Evolutionary conservation across 75 land plant genomes (phyloP), one percentile per base, ranked within the genome.

Genomic region (Pseudotsuga menziesii): DNA sequence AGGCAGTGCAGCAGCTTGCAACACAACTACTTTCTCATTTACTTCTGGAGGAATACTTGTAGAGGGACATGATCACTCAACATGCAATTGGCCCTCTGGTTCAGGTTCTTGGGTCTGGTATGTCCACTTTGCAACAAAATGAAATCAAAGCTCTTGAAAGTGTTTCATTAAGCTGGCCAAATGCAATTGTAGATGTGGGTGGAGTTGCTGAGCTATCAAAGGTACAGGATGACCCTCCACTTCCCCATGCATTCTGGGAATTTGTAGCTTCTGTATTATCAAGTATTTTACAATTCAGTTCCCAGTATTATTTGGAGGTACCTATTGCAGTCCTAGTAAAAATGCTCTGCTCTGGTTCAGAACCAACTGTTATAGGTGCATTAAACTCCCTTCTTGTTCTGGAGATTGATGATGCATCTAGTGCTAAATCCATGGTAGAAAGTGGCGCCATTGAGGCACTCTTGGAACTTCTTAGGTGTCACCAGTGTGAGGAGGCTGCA

Each of bases 401-500:
- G 75, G 99, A 96, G 80, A 87, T 89, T 82, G 97, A 96, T 80
- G 99, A 96, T 87, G 86, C 87, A 77, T 84, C 99, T 26, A 96
- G 94, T 82, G 94, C 99, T 54, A 97, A 89, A 85, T 87, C 90
- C 75, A 96, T 96, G 90, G 97, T 88, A 60, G 97, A 96, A 83
- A 84, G 87, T 86, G 99, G 99, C 56, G 99, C 99, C 35, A 86
- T 96, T 25, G 99, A 96, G 78, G 99, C 94, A 35, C 89, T 96
- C n/a, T 57, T 96, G 80, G 99, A 94, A 77, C 88, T 96, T 57
- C 89, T 93, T 13, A 85, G 94, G 77, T 83, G 80, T 78, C 99
- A 93, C 88, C 94, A 94, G 75, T 93, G 97, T 82, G 99, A 96
- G 78, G 99, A 96, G 83, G 88, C 99, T 62, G 91, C 93, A 58